These are phyloP conservation scores for Globisporangium megalacanthum DNA, from an alignment of 352 stramenopile genomes.

Conservation along the genomic window DNA sequence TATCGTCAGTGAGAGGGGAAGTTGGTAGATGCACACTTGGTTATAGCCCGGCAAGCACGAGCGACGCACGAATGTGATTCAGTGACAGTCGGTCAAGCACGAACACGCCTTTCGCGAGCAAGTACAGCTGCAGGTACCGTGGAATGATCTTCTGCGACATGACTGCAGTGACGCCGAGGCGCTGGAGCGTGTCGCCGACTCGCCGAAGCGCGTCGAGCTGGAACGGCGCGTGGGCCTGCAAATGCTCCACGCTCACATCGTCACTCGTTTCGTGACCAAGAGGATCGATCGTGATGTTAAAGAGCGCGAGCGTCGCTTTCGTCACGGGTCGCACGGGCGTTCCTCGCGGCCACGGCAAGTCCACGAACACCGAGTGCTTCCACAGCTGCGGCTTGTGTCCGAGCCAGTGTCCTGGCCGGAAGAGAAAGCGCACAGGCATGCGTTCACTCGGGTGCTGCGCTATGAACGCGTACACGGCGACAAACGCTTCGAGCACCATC, in stretches of 20 bases:
- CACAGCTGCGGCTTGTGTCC: slow-evolving; percentile 27
- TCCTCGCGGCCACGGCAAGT: slow-evolving; percentile 27
- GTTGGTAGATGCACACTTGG: background rate
- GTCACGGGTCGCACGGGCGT: slow-evolving; percentile 12
- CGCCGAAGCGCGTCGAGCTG: slow-evolving; percentile 24
- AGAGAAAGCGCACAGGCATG: slow-evolving; percentile 45
- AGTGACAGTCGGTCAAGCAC: slow-evolving; percentile 42
- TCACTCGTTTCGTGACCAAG: slow-evolving; percentile 8
- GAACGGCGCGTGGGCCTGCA: slow-evolving; percentile 9
- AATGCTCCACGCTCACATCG: slow-evolving; percentile 3
- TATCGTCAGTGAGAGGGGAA: background rate
- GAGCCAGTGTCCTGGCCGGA: slow-evolving; percentile 16
- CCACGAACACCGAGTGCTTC: slow-evolving; percentile 39
- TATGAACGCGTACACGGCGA: slow-evolving; percentile 34
- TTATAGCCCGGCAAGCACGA: background rate
- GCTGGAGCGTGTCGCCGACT: slow-evolving; percentile 27
- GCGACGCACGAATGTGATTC: slow-evolving; percentile 43
- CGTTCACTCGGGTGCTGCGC: slow-evolving; percentile 28
- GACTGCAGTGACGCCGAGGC: slow-evolving; percentile 31
- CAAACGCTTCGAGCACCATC: slow-evolving; percentile 40
- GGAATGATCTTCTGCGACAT: slow-evolving; percentile 58
- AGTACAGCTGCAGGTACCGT: slow-evolving; percentile 32
- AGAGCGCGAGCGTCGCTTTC: slow-evolving; percentile 36
- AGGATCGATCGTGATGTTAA: slow-evolving; percentile 56
- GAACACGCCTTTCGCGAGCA: slow-evolving; percentile 33